phyloP scores from a whole-genome alignment of 345 rosid genomes.

The Gossypium rotundifolium region DNA sequence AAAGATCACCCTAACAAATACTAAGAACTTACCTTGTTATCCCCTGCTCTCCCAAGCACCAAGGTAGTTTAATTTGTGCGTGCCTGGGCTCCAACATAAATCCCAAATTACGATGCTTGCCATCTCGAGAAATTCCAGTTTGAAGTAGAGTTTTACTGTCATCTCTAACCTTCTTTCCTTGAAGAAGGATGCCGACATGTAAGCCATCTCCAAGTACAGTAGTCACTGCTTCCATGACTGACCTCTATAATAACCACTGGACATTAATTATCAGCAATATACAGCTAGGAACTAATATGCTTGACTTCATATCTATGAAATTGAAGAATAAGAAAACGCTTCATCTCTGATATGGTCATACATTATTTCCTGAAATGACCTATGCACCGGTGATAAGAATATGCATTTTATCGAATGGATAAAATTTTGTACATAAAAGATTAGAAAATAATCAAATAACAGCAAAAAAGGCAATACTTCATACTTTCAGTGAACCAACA shows the following conservation, averaged over 20 bases:
- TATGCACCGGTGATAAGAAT: neutral
- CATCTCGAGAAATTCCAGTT: constrained; percentile 25
- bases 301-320: neutral
- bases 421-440: neutral
- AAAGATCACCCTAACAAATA: neutral
- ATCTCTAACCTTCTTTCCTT: constrained; percentile 31
- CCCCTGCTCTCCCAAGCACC: neutral
- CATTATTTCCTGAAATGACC: neutral
- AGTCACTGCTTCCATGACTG: constrained; percentile 25
- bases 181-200: constrained; percentile 26
- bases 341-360: neutral
- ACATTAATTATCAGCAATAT: neutral
- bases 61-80: neutral
- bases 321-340: neutral
- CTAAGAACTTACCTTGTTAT: constrained; percentile 12
- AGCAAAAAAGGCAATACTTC: neutral
- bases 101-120: constrained; percentile 17
- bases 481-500: constrained; percentile 34
- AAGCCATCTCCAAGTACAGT: constrained; percentile 25
- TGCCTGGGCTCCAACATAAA: constrained; percentile 23
- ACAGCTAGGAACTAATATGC: neutral
- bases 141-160: constrained; percentile 31
- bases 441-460: neutral
- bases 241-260: constrained; percentile 17
- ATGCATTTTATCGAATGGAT: neutral